A percentile compares a stretch with the other conserved stretches of the same genome.
Evolutionary conservation across 306 rosid species (phyloP).

Genomic region (Lathyrus tuberosus): DNA sequence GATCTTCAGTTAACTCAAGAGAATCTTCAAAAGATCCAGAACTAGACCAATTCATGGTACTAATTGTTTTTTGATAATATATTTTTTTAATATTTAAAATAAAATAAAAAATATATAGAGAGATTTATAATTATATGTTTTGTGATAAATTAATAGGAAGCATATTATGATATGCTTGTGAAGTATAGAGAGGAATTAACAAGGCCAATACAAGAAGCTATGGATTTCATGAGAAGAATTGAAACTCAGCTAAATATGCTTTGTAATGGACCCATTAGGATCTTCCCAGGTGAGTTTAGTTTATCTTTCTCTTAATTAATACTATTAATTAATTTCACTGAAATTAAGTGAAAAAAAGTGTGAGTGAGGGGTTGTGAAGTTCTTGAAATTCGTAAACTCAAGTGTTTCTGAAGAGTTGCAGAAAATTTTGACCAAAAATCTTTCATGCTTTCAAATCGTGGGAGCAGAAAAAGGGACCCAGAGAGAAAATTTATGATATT

Average conservation of each 20-base stretch:
- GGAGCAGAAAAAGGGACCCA: slow-evolving; percentile 33
- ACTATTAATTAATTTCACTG: background rate
- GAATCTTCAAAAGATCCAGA: slow-evolving; percentile 84
- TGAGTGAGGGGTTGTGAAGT: slow-evolving; percentile 14
- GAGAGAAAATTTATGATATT: background rate
- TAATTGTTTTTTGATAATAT: background rate
- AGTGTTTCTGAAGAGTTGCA: slow-evolving; percentile 42
- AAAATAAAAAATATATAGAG: too few relatives aligned
- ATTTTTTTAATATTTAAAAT: too few relatives aligned
- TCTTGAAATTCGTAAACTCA: slow-evolving; percentile 48
- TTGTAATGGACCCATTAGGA: slow-evolving; percentile 66
- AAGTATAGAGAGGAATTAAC: slow-evolving; percentile 87
- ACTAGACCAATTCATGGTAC: slow-evolving; percentile 96
- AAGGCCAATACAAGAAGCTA: slow-evolving; percentile 95
- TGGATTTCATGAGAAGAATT: slow-evolving; percentile 88
- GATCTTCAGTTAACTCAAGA: slow-evolving; percentile 65
- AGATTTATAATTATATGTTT: too few relatives aligned
- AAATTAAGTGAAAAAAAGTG: slow-evolving; percentile 9
- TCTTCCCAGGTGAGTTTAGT: slow-evolving; percentile 59
- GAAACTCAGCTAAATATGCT: slow-evolving; percentile 85
- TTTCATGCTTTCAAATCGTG: slow-evolving; percentile 31
- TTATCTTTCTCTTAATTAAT: background rate
- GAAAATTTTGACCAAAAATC: slow-evolving; percentile 50
- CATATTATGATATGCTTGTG: slow-evolving; percentile 92
- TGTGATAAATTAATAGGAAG: slow-evolving; percentile 59